Evolutionary conservation across 108 stramenopile genomes (phyloP), one percentile per base, ranked within the genome.

Genomic region (Stephanodiscus triporus): DNA sequence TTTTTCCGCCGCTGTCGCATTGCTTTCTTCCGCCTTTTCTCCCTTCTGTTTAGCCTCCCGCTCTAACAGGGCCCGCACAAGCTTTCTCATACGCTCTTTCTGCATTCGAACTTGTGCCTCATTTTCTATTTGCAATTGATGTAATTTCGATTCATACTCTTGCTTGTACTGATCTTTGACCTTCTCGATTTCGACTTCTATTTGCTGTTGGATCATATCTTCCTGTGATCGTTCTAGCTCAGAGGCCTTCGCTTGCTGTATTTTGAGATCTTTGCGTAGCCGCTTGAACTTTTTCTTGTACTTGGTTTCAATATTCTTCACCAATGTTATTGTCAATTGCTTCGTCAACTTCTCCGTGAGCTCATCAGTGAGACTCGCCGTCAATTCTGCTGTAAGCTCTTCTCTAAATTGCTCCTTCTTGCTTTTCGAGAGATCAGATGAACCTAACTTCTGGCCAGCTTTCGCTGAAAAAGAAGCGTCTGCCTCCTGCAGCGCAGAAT

Each of bases 61-160:
- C 42, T 73, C 79, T 43, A 80, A 51, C 36, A 80, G 68, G 0
- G 79, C 79, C 22, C 68, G 59, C 7, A 80, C 79, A 8, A 80
- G 65, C 45, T 73, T 80, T 11, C 79, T 61, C 79, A 80, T 80
- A 29, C 59, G 73, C 20, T 74, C 79, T 49, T 80, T 80, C 30
- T 80, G 73, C 6, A 66, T 16, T 47, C 59, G 43, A 9, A 73
- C 51, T n/a, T 73, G 61, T 57, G 73, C 72, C 11, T 80, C 72
- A 36, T 61, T 54, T 51, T 79, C 63, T 61, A 66, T 47, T 49
- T 79, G 59, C 47, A 79, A 36, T 42, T 74, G 56, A n/a, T 63
- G 24, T 32, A 74, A 26, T 54, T 74, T 80, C 17, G 38, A 20
- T 65, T 53, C 63, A 47, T 74, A 80, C 20, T 80, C 79, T 22